Percentiles rank a stretch among this genome's conserved stretches.
Evolutionary conservation across 306 rosid species (phyloP).

Genomic region (Trifolium pratense): DNA sequence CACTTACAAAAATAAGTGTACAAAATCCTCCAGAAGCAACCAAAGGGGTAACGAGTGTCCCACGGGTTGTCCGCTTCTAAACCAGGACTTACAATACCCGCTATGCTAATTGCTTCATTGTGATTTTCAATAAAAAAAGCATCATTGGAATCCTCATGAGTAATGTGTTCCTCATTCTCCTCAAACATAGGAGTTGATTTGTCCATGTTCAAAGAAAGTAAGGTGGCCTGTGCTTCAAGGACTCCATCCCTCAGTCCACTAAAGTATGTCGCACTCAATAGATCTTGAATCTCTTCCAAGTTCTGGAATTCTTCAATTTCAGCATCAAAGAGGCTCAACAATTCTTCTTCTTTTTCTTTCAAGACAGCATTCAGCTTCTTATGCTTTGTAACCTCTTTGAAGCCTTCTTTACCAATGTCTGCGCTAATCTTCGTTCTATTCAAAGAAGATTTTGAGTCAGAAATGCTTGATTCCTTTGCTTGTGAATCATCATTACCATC

Average conservation of each 20-base stretch:
- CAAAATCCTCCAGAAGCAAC: background rate
- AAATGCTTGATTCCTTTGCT: background rate
- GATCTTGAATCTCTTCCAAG: background rate
- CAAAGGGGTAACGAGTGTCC: background rate
- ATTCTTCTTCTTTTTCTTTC: slow-evolving; percentile 11
- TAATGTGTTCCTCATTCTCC: background rate
- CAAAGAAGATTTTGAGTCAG: background rate
- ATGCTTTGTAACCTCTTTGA: background rate
- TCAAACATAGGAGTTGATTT: background rate
- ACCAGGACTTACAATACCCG: background rate
- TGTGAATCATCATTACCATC: too few relatives aligned
- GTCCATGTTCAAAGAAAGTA: slow-evolving; percentile 1
- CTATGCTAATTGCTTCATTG: background rate
- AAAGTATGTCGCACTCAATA: background rate
- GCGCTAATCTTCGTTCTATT: background rate
- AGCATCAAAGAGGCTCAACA: background rate
- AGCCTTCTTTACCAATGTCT: background rate
- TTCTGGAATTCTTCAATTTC: background rate
- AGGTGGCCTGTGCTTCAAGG: background rate
- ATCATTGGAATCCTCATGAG: background rate
- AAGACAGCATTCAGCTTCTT: background rate
- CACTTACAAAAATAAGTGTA: background rate
- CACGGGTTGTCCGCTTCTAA: too few relatives aligned
- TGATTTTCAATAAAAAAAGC: background rate
- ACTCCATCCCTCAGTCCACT: slow-evolving; percentile 10